Evolutionary conservation across 2,329 filamentous ascomycete species (phyloP), one percentile per base, ranked within the genome.

Genomic region (Trichoderma brevicompactum): DNA sequence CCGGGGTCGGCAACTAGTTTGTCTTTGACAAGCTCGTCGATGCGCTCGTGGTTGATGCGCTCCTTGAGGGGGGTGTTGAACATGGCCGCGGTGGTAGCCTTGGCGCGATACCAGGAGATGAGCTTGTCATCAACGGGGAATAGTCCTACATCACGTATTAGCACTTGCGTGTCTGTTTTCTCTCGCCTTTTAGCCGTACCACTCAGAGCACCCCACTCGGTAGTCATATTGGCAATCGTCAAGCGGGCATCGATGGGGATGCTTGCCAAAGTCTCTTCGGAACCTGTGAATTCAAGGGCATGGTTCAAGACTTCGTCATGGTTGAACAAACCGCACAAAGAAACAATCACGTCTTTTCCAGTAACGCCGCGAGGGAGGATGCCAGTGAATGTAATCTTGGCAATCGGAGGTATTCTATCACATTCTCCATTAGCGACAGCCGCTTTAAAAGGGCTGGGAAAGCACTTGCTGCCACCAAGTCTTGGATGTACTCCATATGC

Each of bases 341-440:
- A 92, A 32, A 97, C 86, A 69, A 98, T 98, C 12, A 97, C 91
- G 76, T 98, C 95, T 78, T 99, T 98, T 36, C 93, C 94, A 0
- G 90, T 92, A 1, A 97, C 93, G 10, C 94, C 94, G 1, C 81
- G 79, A 0, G 92, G 94, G 7, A 97, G 80, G 0, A 86, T 77
- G 7, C 93, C 94, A 0, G 85, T 91, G 10, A 98, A 82, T 0
- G 86, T 94, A 28, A 97, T 86, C 77, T 90, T 89, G 1, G 91
- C 92, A 34, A 96, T 86, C 0, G 92, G 92, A 0, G 94, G 94
- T 28, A 95, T 85, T 28, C 23, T 28, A 28, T 2, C 23, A 28
- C 23, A 28, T 28, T 5, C 23, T 28, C 23, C 23, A 5, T 28
- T 28, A 28, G 23, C 23, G 5, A 28, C 23, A 5, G 23, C 23